A percentile compares a stretch with the other conserved stretches of the same genome.
Conservation (phyloP, 306 rosid genomes). For the Trifolium repens region DNA sequence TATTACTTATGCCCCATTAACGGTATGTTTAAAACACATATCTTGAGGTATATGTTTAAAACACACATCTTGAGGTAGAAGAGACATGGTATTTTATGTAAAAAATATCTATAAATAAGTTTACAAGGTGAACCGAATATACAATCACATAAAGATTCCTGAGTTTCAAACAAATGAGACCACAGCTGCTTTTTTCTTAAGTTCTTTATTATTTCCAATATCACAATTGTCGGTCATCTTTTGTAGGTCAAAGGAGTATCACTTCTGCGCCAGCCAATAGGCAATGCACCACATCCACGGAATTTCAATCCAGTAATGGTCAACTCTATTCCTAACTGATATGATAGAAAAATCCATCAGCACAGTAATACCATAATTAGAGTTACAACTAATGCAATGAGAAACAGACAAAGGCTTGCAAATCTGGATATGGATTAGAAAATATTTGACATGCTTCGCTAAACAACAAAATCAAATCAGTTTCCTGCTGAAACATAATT, state of each 20-base stretch:
- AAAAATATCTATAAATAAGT: conserved; percentile 47
- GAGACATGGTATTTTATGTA: conserved; percentile 31
- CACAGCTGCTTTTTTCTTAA: conserved; percentile 32
- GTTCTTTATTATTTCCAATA: conserved; percentile 52
- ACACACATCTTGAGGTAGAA: conserved; percentile 19
- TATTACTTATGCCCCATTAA: background rate
- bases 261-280: conserved; percentile 44
- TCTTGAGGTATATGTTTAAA: conserved; percentile 26
- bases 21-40: conserved; percentile 11
- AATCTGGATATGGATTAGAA: conserved; percentile 4
- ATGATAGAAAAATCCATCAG: conserved; percentile 36
- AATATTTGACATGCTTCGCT: conserved; percentile 17
- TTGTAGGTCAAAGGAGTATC: conserved; percentile 45
- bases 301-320: conserved; percentile 42
- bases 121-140: conserved; percentile 50
- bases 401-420: conserved; percentile 9
- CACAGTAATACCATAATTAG: background rate
- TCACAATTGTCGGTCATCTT: conserved; percentile 45
- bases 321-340: conserved; percentile 61
- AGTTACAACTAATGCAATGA: background rate
- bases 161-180: conserved; percentile 42
- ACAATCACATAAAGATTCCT: conserved; percentile 50
- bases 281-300: conserved; percentile 48
- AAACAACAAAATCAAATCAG: conserved; percentile 30
- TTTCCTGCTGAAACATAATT: conserved; percentile 20